Conservation (phyloP, 225 moss, liverwort and hornwort genomes). For the Takakia lepidozioides region DNA sequence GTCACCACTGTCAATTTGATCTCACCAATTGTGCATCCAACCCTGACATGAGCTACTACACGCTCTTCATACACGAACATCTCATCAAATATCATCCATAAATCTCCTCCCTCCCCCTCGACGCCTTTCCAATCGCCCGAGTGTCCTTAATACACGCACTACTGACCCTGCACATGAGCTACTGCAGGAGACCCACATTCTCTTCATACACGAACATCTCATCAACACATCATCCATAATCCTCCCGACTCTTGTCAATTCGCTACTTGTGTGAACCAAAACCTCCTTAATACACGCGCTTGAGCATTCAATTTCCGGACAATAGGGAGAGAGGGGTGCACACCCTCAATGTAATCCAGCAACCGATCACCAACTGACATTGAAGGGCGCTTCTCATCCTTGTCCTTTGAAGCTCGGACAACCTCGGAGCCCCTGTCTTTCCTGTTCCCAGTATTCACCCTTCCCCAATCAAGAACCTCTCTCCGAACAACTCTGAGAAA, state of each 20-base stretch:
- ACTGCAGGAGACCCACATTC: background rate
- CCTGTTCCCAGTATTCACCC: no score
- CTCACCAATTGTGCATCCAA: background rate
- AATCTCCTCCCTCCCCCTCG: background rate
- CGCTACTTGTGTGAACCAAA: no score
- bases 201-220: background rate
- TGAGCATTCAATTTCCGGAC: no score
- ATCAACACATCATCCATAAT: background rate
- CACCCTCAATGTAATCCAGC: conserved; percentile 96
- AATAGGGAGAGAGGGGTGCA: background rate
- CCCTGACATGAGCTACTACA: background rate
- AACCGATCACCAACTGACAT: conserved; percentile 77
- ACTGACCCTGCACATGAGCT: no score
- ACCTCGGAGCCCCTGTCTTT: no score
- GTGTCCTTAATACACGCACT: no score
- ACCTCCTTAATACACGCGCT: background rate
- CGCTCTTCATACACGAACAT: background rate
- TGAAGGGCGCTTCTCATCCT: conserved; percentile 13
- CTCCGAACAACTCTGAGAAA: no score
- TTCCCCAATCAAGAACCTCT: no score
- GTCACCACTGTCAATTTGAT: background rate
- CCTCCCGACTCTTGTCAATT: no score
- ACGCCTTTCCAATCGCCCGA: no score
- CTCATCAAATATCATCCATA: no score
- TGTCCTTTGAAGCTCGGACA: no score